phyloP scores from a whole-genome alignment of 371 early-diverging fungal genomes.

The Pancytospora philotis region DNA sequence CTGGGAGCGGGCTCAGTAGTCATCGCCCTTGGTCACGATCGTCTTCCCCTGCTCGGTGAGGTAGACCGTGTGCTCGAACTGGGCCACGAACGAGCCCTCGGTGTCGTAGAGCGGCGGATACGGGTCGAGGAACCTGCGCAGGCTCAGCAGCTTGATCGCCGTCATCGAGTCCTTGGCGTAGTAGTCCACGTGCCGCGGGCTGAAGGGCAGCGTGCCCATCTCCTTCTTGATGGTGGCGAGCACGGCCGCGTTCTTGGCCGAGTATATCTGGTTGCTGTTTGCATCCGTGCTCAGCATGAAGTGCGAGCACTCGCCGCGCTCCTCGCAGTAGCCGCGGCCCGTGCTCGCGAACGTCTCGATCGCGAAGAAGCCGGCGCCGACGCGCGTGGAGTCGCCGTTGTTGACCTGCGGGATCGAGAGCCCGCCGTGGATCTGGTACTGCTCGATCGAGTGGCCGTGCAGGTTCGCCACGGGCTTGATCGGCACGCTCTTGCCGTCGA shows the following conservation, averaged over 20 bases:
- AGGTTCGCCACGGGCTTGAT: conserved; percentile 80
- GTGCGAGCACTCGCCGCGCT: conserved; percentile 85
- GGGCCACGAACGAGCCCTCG: conserved; percentile 81
- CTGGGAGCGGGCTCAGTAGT: conserved; percentile 59
- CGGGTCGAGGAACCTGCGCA: conserved; percentile 69
- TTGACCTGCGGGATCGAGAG: conserved; percentile 89
- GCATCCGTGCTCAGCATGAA: conserved; percentile 65
- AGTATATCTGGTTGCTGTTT: conserved; percentile 10
- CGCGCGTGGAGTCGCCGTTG: conserved; percentile 75
- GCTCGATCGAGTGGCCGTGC: conserved; percentile 89
- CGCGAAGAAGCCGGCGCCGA: conserved; percentile 88
- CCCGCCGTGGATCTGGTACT: conserved; percentile 85
- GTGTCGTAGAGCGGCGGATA: conserved; percentile 87
- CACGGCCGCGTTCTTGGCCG: conserved; percentile 71
- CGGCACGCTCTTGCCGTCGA: conserved; percentile 79
- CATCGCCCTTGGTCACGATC: conserved; percentile 69
- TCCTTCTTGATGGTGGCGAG: conserved; percentile 73
- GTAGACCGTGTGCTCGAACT: conserved; percentile 90
- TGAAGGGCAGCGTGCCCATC: conserved; percentile 92
- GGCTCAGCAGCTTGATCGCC: conserved; percentile 73
- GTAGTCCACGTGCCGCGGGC: conserved; percentile 84
- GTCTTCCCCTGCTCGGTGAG: conserved; percentile 81
- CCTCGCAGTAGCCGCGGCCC: conserved; percentile 80
- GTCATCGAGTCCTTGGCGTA: conserved; percentile 63
- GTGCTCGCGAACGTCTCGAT: conserved; percentile 97